These are phyloP conservation scores for Agrocybe praecox DNA, from an alignment of 768 basidiomycete species.

Conservation along the genomic window DNA sequence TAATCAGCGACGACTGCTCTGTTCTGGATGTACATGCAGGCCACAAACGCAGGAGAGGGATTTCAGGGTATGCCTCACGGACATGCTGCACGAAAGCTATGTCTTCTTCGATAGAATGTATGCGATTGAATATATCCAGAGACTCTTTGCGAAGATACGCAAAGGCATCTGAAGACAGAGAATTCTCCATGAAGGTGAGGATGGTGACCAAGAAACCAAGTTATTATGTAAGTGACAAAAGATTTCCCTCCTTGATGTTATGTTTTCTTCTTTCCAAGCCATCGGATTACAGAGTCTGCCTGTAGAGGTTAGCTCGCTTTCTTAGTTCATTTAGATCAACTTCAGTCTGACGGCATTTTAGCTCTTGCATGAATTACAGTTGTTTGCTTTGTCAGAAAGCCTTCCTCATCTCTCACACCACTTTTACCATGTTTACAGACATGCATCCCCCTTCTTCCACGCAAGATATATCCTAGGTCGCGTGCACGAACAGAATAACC, in stretches of 20 bases:
- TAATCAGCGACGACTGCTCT: background rate
- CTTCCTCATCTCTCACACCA: constrained; percentile 62
- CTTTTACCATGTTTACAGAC: constrained; percentile 55
- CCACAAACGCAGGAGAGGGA: constrained; percentile 58
- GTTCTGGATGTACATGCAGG: background rate
- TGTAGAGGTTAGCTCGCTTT: constrained; percentile 37
- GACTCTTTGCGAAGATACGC: constrained; percentile 67
- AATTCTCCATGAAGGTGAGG: background rate
- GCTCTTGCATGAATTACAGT: constrained; percentile 82
- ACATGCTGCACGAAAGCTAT: constrained; percentile 66
- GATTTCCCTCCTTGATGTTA: background rate
- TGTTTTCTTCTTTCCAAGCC: constrained; percentile 2
- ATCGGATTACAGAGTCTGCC: constrained; percentile 35
- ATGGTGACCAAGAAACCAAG: no score
- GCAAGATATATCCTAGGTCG: constrained; percentile 65
- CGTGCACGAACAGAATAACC: constrained; percentile 13
- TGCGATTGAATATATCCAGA: constrained; percentile 80
- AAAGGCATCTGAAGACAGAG: constrained; percentile 30
- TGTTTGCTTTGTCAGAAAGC: constrained; percentile 62
- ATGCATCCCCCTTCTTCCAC: constrained; percentile 57
- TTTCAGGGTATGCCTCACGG: constrained; percentile 35
- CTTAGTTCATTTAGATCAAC: background rate
- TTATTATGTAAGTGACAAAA: background rate
- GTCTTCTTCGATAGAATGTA: constrained; percentile 86
- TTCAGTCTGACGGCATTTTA: constrained; percentile 29